Base-by-base conservation (phyloP, 2,329 filamentous ascomycete genomes). In the Pleoardoris graminearum region DNA sequence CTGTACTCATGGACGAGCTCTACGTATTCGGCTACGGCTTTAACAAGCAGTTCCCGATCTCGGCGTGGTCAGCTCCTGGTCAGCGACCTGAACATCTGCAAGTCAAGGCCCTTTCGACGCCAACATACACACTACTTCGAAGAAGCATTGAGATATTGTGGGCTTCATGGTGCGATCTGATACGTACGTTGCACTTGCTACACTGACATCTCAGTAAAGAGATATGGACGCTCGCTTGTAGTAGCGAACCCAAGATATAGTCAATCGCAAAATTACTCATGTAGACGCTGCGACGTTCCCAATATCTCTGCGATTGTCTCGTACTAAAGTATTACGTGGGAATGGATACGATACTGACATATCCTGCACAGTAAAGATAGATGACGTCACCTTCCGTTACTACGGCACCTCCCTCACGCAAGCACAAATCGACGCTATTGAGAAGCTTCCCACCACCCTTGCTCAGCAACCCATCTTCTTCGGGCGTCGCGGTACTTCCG, bases 121-220 rank as follows among this genome's bases (percentile, higher is more conserved):
- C 55, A 5, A 50, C 30, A 1, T 19, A 37, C 19, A 14, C 48
- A 5, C 36, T 58, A 12, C 32, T 39, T 3, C 52, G 53, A 17
- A 3, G 22, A 5, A 22, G 16, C 10, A 56, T 67, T 6, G 50
- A 51, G 14, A 38, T 69, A n/a, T 52, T 66, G 3, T 72, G 68
- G 67, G 42, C 55, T 16, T 70, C 68, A 19, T 72, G 69, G 69
- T 71, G 68, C 48, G 69, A 72, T 49, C 44, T 54, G 21, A 45
- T 54, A 51, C 5, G 48, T 55, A 46, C 19, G 39, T 38, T 17
- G 6, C 43, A 16, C 5, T 7, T 21, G 3, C 27, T 12, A 11
- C 3, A 29, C 27, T 12, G 12, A 29, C 27, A 29, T 7, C 27
- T 7, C 27, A 29, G 12, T 29, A 7, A 7, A 7, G 27, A 29